Evolutionary conservation across 176 grass and related monocot species (phyloP).

Genomic region (Saccharum officinarum): DNA sequence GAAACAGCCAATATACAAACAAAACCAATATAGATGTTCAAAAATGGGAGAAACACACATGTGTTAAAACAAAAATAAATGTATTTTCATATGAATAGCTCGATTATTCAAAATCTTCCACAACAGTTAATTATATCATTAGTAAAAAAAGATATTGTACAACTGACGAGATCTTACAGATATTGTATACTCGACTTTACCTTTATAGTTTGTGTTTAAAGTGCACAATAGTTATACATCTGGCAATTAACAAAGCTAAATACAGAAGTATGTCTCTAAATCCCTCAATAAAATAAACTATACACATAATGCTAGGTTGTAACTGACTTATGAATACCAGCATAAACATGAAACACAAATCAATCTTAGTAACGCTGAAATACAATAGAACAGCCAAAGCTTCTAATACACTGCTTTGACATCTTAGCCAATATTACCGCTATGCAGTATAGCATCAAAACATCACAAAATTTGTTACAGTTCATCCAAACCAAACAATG

Average conservation of each 20-base stretch:
- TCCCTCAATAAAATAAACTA: not conserved
- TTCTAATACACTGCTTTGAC: not conserved
- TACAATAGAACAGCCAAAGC: not conserved
- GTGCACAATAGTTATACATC: no score
- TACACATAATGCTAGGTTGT: not conserved
- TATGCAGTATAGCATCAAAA: not conserved
- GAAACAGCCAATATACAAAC: not conserved
- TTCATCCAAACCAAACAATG: not conserved
- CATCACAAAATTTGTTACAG: not conserved
- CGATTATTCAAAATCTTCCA: not conserved
- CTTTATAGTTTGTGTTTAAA: not conserved
- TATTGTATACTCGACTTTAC: not conserved
- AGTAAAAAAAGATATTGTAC: not conserved
- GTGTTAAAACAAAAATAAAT: not conserved
- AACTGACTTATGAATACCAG: not conserved
- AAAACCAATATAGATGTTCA: not conserved
- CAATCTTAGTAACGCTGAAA: not conserved
- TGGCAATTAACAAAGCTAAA: not conserved
- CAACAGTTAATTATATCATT: not conserved
- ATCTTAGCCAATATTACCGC: not conserved
- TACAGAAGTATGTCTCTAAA: not conserved
- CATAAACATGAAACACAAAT: not conserved
- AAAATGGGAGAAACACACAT: not conserved
- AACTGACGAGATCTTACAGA: not conserved
- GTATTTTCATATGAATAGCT: not conserved